Conservation (phyloP, 1,139 yeast species). For the Candida tetrigidarum region DNA sequence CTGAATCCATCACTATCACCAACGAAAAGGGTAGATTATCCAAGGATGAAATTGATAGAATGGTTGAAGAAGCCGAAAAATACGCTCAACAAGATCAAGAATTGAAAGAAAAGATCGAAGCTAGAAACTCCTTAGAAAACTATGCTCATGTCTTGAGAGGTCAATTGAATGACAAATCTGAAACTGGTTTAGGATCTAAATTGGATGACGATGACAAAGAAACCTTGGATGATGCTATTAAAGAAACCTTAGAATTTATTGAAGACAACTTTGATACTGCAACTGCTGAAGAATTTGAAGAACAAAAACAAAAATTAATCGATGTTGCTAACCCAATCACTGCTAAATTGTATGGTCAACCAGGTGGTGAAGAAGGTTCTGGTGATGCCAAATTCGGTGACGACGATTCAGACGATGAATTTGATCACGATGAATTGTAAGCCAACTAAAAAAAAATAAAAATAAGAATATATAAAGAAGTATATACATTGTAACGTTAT, state of each 20-base stretch:
- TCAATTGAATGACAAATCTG: conserved; percentile 66
- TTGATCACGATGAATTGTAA: conserved; percentile 59
- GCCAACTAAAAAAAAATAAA: conserved; percentile 2
- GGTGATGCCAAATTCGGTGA: conserved; percentile 47
- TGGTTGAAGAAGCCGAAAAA: conserved; percentile 94
- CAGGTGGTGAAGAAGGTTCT: conserved; percentile 41
- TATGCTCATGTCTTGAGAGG: conserved; percentile 48
- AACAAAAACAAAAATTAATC: conserved; percentile 86
- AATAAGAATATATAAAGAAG: not conserved
- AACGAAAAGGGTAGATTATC: conserved; percentile 98
- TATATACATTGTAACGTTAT: conserved; percentile 1
- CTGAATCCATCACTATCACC: conserved; percentile 91
- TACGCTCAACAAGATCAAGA: conserved; percentile 88
- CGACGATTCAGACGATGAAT: conserved; percentile 67
- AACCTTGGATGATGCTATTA: conserved; percentile 83
- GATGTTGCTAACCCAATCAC: conserved; percentile 92
- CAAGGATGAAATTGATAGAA: conserved; percentile 89
- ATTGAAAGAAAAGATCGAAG: conserved; percentile 78
- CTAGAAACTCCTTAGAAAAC: conserved; percentile 54
- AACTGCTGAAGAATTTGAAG: conserved; percentile 90
- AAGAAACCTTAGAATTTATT: conserved; percentile 69
- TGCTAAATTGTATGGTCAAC: conserved; percentile 81
- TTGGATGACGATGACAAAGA: conserved; percentile 92
- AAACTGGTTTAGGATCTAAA: conserved; percentile 71
- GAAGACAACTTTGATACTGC: conserved; percentile 89